A percentile compares a stretch with the other conserved stretches of the same genome.
Conservation (phyloP, 768 basidiomycete genomes). For the Glaciozyma martinii region DNA sequence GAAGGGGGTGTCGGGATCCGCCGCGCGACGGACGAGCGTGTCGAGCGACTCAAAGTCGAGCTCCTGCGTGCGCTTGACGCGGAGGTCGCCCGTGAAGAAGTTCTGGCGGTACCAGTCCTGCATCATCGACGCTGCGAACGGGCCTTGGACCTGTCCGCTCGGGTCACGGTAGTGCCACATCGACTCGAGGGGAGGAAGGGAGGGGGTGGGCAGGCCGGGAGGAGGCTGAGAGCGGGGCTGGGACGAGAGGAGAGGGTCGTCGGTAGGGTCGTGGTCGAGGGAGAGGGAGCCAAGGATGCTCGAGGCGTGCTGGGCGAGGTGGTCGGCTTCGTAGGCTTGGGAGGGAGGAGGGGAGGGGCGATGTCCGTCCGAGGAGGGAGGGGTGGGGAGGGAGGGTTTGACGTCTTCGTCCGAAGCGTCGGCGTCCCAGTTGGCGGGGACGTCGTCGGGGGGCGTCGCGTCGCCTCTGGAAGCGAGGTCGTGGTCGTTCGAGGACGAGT, state of each 20-base stretch:
- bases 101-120: slow-evolving; percentile 45
- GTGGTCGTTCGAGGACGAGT: slow-evolving; percentile 3
- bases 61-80: slow-evolving; percentile 36
- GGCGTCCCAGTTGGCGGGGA: slow-evolving; percentile 22
- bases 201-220: slow-evolving; percentile 8
- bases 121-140: slow-evolving; percentile 43
- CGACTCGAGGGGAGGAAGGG: slow-evolving; percentile 1
- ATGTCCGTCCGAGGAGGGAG: neutral
- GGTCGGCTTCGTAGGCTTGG: neutral
- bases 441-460: neutral
- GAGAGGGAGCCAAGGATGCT: slow-evolving; percentile 28
- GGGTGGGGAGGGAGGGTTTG: neutral
- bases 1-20: slow-evolving; percentile 40
- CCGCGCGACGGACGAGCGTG: slow-evolving; percentile 38
- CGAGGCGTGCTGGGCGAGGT: slow-evolving; percentile 14
- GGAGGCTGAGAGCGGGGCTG: slow-evolving; percentile 4
- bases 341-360: neutral
- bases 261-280: slow-evolving; percentile 4
- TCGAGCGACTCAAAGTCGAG: slow-evolving; percentile 40
- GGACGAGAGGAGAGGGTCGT: slow-evolving; percentile 18
- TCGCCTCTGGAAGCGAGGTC: neutral
- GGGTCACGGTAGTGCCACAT: slow-evolving; percentile 35
- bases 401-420: neutral
- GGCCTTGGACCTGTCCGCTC: slow-evolving; percentile 36
- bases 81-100: slow-evolving; percentile 41